Conservation (phyloP, 441 rosid species). For the Macaranga tanarius region DNA sequence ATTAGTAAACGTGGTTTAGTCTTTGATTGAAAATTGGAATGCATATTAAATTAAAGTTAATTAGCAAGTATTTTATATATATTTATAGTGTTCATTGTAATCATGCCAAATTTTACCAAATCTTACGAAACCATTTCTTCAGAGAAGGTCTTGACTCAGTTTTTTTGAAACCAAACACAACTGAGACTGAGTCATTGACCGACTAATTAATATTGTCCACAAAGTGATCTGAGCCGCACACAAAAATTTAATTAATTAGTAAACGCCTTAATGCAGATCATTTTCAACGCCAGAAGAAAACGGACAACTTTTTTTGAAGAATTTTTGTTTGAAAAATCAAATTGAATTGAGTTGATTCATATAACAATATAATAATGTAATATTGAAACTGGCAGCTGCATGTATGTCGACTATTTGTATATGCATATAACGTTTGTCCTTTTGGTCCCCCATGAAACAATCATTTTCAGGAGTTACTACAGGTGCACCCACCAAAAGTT, state of each 20-base stretch:
- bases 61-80: no score
- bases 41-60: no score
- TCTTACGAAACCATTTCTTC: constrained; percentile 2
- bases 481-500: constrained; percentile 83
- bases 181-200: constrained; percentile 19
- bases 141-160: constrained; percentile 21
- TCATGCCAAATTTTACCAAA: constrained; percentile 1
- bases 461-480: constrained; percentile 60
- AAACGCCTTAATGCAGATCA: background rate
- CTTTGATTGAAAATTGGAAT: no score
- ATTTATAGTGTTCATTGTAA: no score
- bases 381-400: no score
- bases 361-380: no score
- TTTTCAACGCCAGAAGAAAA: background rate
- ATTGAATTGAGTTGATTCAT: background rate
- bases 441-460: background rate
- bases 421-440: background rate
- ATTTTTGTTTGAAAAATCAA: constrained; percentile 5
- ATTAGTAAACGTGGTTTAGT: no score
- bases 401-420: no score
- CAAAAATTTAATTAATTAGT: background rate
- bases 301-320: background rate
- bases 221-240: background rate
- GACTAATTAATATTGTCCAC: background rate
- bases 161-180: background rate